Evolutionary conservation across 2,329 filamentous ascomycete genomes (phyloP), one percentile per base, ranked within the genome.

Genomic region (Neurospora crassa): DNA sequence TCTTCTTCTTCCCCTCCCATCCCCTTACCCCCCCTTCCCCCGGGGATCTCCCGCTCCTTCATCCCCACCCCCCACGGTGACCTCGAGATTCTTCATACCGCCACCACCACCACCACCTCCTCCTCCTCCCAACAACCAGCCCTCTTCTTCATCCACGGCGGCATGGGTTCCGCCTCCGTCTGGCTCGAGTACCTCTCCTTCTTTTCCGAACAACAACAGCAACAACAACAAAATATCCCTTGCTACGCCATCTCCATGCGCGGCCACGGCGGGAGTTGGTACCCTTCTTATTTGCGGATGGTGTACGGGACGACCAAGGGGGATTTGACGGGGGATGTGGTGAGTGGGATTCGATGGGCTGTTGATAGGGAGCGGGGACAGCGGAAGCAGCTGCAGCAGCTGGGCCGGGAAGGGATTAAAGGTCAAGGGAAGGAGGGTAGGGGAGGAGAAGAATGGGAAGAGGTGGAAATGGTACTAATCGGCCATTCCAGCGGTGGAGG

Each of bases 401-500:
- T 1, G 34, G 34, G 34, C 5, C 10, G 7, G 43, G 43, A n/a
- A n/a, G 7, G 20, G 16, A 16, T 18, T 5, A 42, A 42, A 42
- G 41, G 41, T 18, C 16, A 42, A 42, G 41, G 16, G 16, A 43
- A 18, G 41, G 41, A 18, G 41, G 41, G 5, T 0, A 5, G n/a
- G n/a, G n/a, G 18, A 11, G n/a, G 5, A n/a, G 43, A 47, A n/a
- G 8, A 12, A 5, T n/a, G 4, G 18, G n/a, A 74, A 40, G 77
- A 82, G 68, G 77, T 83, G 5, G 10, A 53, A 59, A 34, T 59
- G 47, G 76, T 85, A 12, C 79, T 88, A 10, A 80, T 86, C 0
- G 84, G 83, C 4, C 86, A 88, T 77, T 87, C 84, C 4, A 83
- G 82, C 67, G 85, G 86, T 6, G 86, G 83, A 5, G 85, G 84